Conservation (phyloP, 2,329 filamentous ascomycete species). For the Aspergillus texensis region DNA sequence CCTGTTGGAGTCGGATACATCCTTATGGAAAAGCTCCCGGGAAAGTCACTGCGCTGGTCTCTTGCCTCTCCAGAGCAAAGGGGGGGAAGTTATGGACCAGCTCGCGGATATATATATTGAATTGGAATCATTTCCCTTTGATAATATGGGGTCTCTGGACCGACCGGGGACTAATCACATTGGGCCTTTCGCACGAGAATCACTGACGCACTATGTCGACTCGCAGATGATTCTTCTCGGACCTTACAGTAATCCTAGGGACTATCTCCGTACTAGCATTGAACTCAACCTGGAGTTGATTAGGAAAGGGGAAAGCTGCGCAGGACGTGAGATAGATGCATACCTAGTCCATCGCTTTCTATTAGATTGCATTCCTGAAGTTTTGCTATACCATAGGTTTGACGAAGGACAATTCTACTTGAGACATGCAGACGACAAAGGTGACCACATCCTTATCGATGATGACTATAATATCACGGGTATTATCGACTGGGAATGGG, state of each 20-base stretch:
- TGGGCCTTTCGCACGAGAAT: slow-evolving; percentile 43
- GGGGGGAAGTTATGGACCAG: slow-evolving; percentile 40
- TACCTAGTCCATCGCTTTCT: slow-evolving; percentile 50
- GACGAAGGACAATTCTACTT: slow-evolving; percentile 45
- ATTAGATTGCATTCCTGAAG: not conserved
- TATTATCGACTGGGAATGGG: slow-evolving; percentile 54
- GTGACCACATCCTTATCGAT: slow-evolving; percentile 53
- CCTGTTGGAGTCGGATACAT: slow-evolving; percentile 46
- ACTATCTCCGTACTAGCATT: slow-evolving; percentile 42
- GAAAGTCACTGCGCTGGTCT: slow-evolving; percentile 42
- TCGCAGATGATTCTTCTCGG: slow-evolving; percentile 30
- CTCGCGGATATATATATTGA: slow-evolving; percentile 46
- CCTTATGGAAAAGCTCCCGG: slow-evolving; percentile 47
- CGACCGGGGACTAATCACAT: slow-evolving; percentile 29
- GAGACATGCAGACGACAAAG: slow-evolving; percentile 54
- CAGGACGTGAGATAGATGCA: slow-evolving; percentile 34
- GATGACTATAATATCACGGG: slow-evolving; percentile 51
- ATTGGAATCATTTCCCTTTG: slow-evolving; percentile 41
- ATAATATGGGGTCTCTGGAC: slow-evolving; percentile 40
- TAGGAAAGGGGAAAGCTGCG: slow-evolving; percentile 40
- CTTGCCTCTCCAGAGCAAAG: slow-evolving; percentile 36
- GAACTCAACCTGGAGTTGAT: slow-evolving; percentile 43
- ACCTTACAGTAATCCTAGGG: slow-evolving; percentile 38
- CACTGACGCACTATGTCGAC: slow-evolving; percentile 37
- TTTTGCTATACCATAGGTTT: slow-evolving; percentile 18